Evolutionary conservation across 2,329 filamentous ascomycete species (phyloP), one percentile per base, ranked within the genome.

Genomic region (Cordyceps cateniannulata): DNA sequence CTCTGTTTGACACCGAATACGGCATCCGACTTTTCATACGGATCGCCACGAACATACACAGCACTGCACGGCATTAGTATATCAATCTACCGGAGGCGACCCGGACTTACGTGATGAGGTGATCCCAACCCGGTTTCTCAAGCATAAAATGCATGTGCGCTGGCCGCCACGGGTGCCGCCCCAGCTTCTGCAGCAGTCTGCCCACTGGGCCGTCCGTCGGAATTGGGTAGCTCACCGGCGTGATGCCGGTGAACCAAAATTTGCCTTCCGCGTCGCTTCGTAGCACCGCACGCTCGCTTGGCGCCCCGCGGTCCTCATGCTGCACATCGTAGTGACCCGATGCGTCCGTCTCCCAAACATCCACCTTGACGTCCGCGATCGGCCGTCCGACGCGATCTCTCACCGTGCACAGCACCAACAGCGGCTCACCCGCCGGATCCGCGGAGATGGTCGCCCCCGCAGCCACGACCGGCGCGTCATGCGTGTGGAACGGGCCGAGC

Each of bases 101-200:
- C 4, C 27, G 27, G 10, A 85, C 86, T 65, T 78, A 93, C 89
- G 91, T 96, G 69, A 95, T 88, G 67, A 96, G 74, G 70, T 88
- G 84, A 76, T 96, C 91, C 76, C 84, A 92, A 0, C 89, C 89
- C 38, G 80, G 73, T 77, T 91, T 92, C 70, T 87, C 85, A 75
- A 96, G 92, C 89, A 96, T 95, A 68, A 95, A 95, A 73, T 95
- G 90, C 79, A 93, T 83, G 72, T 95, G 90, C 22, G 86, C 84
- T 1, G 90, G 91, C 57, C 91, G 77, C 77, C 85, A 93, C 60
- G 85, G 85, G 75, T 95, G 91, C n/a, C 91, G 78, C n/a, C 82
- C 80, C 67, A 95, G 70, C 68, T 76, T 72, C 70, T 77, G 75
- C 67, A 95, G 74, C 66, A 95, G 71, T 73, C 85, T 84, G 0